These are phyloP conservation scores for Sphagnum tenellum DNA, from an alignment of 225 moss, liverwort and hornwort species.

Conservation along the genomic window DNA sequence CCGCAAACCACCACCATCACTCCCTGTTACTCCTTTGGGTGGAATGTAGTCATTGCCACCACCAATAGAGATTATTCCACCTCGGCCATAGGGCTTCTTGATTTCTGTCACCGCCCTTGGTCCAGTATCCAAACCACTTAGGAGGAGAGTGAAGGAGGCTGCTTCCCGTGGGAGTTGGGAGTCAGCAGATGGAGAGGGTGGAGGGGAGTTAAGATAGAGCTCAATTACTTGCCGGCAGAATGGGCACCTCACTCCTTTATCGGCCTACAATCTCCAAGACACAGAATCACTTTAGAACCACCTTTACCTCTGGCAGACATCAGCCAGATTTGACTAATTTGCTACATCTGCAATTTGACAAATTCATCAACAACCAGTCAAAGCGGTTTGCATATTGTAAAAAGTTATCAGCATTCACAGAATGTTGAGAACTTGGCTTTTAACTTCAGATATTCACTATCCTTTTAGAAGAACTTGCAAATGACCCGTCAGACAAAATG, in stretches of 20 bases:
- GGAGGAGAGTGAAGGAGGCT: constrained; percentile 27
- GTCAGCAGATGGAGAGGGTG: constrained; percentile 19
- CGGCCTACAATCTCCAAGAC: constrained; percentile 20
- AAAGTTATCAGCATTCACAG: no score
- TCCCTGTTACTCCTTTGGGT: constrained; percentile 43
- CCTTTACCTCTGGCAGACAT: no score
- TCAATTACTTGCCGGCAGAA: constrained; percentile 51
- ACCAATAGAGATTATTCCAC: constrained; percentile 41
- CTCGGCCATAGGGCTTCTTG: constrained; percentile 32
- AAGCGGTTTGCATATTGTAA: no score
- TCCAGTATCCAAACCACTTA: constrained; percentile 32
- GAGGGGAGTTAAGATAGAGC: constrained; percentile 37
- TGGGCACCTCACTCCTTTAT: constrained; percentile 44
- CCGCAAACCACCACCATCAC: constrained; percentile 45
- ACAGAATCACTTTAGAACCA: no score
- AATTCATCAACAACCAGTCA: no score
- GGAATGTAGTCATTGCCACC: constrained; percentile 43
- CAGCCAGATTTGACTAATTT: no score
- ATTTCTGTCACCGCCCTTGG: constrained; percentile 24
- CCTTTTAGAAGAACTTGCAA: no score
- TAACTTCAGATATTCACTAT: no score
- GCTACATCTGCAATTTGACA: no score
- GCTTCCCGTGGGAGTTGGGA: constrained; percentile 36
- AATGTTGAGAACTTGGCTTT: no score
- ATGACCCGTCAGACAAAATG: no score